Percentiles rank a stretch among this genome's conserved stretches.
phyloP scores from a whole-genome alignment of 208 protist genomes.

The Acanthamoeba castellanii region DNA sequence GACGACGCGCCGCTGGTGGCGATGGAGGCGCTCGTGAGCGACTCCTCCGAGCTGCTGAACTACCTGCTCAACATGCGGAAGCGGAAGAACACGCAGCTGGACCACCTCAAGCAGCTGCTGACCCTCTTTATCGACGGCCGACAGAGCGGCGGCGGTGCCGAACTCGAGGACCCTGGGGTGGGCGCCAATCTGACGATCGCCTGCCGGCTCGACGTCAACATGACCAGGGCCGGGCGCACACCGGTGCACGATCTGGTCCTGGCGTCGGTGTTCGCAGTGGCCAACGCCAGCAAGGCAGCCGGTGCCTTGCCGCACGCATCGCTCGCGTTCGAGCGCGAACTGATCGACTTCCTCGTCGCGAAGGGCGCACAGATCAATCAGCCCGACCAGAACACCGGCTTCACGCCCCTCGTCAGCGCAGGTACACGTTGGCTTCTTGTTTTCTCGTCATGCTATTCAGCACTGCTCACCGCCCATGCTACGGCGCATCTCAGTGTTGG shows the following conservation, averaged over 20 bases:
- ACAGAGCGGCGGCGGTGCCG: not conserved
- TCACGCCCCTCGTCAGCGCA: constrained; percentile 24
- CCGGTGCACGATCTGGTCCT: constrained; percentile 33
- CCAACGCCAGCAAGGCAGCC: not conserved
- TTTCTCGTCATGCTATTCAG: not conserved
- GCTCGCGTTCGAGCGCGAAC: not conserved
- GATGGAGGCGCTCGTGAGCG: not conserved
- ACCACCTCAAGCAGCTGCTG: constrained; percentile 44
- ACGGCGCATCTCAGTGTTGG: not conserved
- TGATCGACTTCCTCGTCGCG: constrained; percentile 9
- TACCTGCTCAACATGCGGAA: constrained; percentile 43
- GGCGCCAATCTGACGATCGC: not conserved
- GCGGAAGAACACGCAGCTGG: not conserved
- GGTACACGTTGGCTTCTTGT: not conserved
- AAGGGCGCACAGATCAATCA: not conserved
- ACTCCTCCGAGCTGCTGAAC: constrained; percentile 4
- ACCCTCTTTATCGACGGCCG: constrained; percentile 34
- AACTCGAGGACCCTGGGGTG: too few species aligned
- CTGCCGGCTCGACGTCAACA: constrained; percentile 36
- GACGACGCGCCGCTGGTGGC: not conserved
- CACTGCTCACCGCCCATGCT: not conserved
- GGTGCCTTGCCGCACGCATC: not conserved
- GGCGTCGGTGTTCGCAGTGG: not conserved
- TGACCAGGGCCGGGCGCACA: not conserved
- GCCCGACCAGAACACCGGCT: constrained; percentile 1